These are phyloP conservation scores for Nakazawaea holstii DNA, from an alignment of 805 yeast genomes.

Conservation along the genomic window DNA sequence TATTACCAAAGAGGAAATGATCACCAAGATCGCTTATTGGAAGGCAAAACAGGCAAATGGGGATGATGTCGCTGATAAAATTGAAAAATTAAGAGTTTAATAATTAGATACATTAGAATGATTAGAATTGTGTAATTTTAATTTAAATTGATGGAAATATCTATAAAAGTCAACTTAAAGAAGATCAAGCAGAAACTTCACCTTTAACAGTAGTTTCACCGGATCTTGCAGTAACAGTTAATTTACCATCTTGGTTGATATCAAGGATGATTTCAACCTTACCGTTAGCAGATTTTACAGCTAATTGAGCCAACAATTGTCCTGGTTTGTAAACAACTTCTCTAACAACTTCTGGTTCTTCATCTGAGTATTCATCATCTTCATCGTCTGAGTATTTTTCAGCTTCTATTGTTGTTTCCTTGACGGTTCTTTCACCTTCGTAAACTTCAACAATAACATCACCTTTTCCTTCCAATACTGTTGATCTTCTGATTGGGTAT, in stretches of 20 bases:
- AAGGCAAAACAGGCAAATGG: too few species aligned
- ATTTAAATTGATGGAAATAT: too few species aligned
- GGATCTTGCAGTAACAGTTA: slow-evolving; percentile 58
- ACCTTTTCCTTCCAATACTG: slow-evolving; percentile 57
- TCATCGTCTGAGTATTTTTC: slow-evolving; percentile 49
- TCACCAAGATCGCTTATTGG: too few species aligned
- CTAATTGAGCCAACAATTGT: slow-evolving; percentile 70
- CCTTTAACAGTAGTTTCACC: slow-evolving; percentile 36
- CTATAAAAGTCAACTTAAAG: too few species aligned
- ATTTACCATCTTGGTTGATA: slow-evolving; percentile 58
- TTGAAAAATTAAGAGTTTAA: not conserved
- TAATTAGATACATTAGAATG: not conserved
- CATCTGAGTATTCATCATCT: slow-evolving; percentile 52
- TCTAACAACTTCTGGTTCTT: slow-evolving; percentile 84
- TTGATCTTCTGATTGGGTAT: slow-evolving; percentile 78
- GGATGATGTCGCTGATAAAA: slow-evolving; percentile 1
- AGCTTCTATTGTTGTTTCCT: slow-evolving; percentile 76
- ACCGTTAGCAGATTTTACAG: slow-evolving; percentile 63
- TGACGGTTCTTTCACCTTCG: slow-evolving; percentile 82
- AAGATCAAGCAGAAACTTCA: slow-evolving; percentile 1
- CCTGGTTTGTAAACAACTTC: slow-evolving; percentile 73
- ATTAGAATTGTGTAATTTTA: not conserved
- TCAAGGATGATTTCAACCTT: slow-evolving; percentile 66
- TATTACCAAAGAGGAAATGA: not conserved
- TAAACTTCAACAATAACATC: slow-evolving; percentile 65